These are phyloP conservation scores for Rhododendron molle DNA, from an alignment of 148 eudicot species.

Conservation along the genomic window DNA sequence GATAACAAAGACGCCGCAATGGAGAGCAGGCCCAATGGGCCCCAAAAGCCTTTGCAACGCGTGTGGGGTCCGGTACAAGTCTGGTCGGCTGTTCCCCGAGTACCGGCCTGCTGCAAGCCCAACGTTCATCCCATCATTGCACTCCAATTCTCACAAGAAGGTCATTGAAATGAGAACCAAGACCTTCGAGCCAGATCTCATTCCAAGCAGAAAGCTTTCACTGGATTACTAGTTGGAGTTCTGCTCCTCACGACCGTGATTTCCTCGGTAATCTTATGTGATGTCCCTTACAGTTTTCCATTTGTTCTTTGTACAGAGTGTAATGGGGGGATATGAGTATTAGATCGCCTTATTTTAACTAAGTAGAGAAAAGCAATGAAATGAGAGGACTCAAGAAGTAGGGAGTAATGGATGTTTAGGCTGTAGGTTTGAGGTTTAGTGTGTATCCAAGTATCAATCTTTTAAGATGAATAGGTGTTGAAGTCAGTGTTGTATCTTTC, in stretches of 20 bases:
- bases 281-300: neutral
- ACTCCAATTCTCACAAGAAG: constrained; percentile 94
- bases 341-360: constrained; percentile 7
- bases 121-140: constrained; percentile 67
- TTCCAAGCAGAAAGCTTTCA: constrained; percentile 10
- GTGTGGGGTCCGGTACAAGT: constrained; percentile 87
- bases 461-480: neutral
- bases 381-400: constrained; percentile 1
- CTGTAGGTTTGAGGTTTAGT: constrained; percentile 10
- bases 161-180: constrained; percentile 84
- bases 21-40: constrained; percentile 96
- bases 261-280: neutral
- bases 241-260: constrained; percentile 22
- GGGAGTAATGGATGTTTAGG: neutral
- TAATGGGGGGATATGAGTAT: constrained; percentile 13
- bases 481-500: neutral
- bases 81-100: constrained; percentile 90
- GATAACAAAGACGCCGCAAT: constrained; percentile 94
- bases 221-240: constrained; percentile 15
- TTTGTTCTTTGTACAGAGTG: constrained; percentile 32
- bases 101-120: constrained; percentile 98
- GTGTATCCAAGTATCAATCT: neutral
- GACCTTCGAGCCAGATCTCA: neutral
- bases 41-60: constrained; percentile 97
- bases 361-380: constrained; percentile 7